Percentiles rank a stretch among this genome's conserved stretches.
Evolutionary conservation across 106 monocot species (phyloP).

Genomic region (Dendrobium chrysotoxum): DNA sequence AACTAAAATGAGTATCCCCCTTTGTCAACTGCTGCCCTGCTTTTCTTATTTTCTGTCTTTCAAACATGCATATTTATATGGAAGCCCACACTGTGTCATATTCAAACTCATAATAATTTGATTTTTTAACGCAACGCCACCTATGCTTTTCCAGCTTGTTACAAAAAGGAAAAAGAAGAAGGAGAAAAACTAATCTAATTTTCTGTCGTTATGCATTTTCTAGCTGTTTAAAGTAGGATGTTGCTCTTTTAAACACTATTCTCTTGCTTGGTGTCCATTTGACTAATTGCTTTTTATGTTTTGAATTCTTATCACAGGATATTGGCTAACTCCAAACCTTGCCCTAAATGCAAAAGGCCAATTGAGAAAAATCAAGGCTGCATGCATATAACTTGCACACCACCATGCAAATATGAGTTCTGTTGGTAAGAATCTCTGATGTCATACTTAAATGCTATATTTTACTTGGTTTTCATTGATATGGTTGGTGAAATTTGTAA

Average conservation of each 20-base stretch:
- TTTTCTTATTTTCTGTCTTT: background rate
- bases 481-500: background rate
- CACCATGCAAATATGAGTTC: slow-evolving; percentile 90
- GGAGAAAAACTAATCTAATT: background rate
- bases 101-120: background rate
- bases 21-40: background rate
- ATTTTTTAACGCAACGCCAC: background rate
- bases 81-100: background rate
- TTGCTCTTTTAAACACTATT: background rate
- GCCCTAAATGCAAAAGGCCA: slow-evolving; percentile 88
- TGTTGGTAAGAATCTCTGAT: slow-evolving; percentile 49
- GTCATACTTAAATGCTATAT: background rate
- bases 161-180: no score
- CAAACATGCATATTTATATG: background rate
- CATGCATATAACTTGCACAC: slow-evolving; percentile 92
- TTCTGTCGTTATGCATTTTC: background rate
- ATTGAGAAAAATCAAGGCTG: slow-evolving; percentile 96
- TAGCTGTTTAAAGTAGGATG: background rate
- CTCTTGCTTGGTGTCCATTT: background rate
- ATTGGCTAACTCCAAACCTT: slow-evolving; percentile 87
- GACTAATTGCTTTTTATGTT: background rate
- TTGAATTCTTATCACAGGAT: slow-evolving; percentile 40
- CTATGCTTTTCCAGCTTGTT: background rate
- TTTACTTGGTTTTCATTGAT: background rate
- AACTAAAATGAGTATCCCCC: background rate